Conservation (phyloP, 2,329 filamentous ascomycete species). For the Parafenestella ontariensis region DNA sequence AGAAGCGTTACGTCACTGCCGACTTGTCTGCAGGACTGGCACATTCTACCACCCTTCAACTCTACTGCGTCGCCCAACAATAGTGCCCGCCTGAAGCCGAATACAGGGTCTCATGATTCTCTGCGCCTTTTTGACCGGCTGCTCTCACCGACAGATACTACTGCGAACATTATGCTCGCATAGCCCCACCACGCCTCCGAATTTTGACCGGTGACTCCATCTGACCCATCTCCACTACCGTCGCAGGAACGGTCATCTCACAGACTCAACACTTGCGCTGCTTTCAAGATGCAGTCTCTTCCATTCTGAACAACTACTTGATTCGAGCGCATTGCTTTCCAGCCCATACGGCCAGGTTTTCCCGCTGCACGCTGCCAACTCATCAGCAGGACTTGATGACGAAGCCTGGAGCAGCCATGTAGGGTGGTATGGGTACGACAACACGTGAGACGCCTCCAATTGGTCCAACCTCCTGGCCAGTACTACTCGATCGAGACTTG, state of each 20-base stretch:
- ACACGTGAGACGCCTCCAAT: constrained; percentile 12
- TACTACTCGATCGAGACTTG: constrained; percentile 22
- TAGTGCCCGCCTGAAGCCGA: constrained; percentile 2
- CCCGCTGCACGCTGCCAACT: constrained; percentile 28
- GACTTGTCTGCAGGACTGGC: constrained; percentile 9
- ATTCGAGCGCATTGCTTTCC: background rate
- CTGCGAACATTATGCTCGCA: constrained; percentile 15
- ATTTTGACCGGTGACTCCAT: constrained; percentile 11
- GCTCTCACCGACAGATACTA: constrained; percentile 9
- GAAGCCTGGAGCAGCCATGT: constrained; percentile 21
- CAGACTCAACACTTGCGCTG: background rate
- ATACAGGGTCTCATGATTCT: constrained; percentile 13
- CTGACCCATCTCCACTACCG: background rate
- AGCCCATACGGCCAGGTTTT: constrained; percentile 18
- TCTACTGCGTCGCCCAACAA: constrained; percentile 16
- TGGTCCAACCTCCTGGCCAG: constrained; percentile 9
- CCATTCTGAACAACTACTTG: background rate
- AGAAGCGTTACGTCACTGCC: constrained; percentile 18
- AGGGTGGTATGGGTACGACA: constrained; percentile 13
- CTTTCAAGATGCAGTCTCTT: background rate
- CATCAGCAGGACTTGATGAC: constrained; percentile 25
- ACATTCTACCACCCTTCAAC: constrained; percentile 2
- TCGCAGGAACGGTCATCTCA: background rate
- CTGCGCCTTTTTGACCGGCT: constrained; percentile 12
- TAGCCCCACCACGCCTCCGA: constrained; percentile 12